Evolutionary conservation across 75 land plant species (phyloP), one percentile per base, ranked within the genome.

Genomic region (Cunninghamia lanceolata): DNA sequence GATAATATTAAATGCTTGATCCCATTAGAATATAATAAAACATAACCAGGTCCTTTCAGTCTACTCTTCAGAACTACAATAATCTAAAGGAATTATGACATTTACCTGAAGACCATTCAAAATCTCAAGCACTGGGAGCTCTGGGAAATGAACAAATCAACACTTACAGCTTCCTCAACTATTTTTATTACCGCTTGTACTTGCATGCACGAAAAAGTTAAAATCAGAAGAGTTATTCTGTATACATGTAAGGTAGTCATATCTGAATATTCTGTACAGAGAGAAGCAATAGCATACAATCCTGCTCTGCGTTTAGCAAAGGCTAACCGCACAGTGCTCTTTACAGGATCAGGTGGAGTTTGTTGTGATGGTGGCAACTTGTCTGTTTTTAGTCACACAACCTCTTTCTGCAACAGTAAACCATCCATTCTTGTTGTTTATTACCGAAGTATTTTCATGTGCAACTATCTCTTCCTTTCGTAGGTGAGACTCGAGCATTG

Each of bases 61-160:
- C 35, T 87, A 13, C 45, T 46, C 40, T 43, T 25, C n/a, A 82
- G 74, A 42, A 85, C 43, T 2, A 13, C 42, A 47, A 82, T 71
- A 40, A 66, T 28, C 34, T 63, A n/a, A 53, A 84, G 2, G 71
- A 28, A 30, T 36, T 59, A 38, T 52, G 32, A 85, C 38, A 54
- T 66, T 36, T 89, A 98, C 99, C 99, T 98, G 98, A 87, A 98
- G 81, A 13, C 95, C 94, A 86, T 98, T 94, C 63, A 98, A 89
- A 87, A 98, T 95, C 86, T 98, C 98, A 84, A 96, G 98, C 87
- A 92, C 91, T 28, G 99, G 98, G 76, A 98, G 92, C 90, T 98
- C 98, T 71, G 99, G 99, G 88, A 94, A 94, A 76, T 89, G 92
- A 34, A 87, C 86, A 73, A 93, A 88, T 95, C 94, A 66, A 93